A percentile compares a stretch with the other conserved stretches of the same genome.
Evolutionary conservation across 2,329 filamentous ascomycete species (phyloP).

Genomic region (Orbilia brochopaga): DNA sequence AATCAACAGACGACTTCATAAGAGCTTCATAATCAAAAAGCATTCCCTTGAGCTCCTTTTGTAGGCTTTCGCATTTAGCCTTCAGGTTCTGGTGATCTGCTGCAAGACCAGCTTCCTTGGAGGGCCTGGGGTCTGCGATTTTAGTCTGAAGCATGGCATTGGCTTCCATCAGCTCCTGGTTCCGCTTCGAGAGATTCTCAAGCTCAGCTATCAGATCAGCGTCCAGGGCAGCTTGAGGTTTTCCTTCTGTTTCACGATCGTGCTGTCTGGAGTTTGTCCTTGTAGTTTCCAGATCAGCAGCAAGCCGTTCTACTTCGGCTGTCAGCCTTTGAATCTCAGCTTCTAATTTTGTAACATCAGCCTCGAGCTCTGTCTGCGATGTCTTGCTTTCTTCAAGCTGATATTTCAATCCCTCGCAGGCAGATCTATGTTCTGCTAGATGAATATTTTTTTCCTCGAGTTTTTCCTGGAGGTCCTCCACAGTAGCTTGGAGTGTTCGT

Average conservation of each 20-base stretch:
- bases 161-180: conserved; percentile 52
- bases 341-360: conserved; percentile 52
- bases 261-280: conserved; percentile 25
- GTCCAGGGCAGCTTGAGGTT: conserved; percentile 53
- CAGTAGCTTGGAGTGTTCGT: conserved; percentile 32
- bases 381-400: conserved; percentile 19
- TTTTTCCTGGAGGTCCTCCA: conserved; percentile 53
- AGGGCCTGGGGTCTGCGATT: conserved; percentile 5
- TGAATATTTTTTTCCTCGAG: conserved; percentile 52
- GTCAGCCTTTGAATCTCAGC: conserved; percentile 54
- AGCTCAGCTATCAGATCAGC: conserved; percentile 57
- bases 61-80: conserved; percentile 64
- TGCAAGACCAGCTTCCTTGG: conserved; percentile 48
- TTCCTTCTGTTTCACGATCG: conserved; percentile 57
- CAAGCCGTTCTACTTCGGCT: conserved; percentile 22
- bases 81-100: conserved; percentile 56
- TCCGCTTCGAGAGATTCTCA: conserved; percentile 57
- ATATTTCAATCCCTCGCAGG: conserved; percentile 6
- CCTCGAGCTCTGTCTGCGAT: conserved; percentile 6
- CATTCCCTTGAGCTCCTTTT: conserved; percentile 71
- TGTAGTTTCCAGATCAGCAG: conserved; percentile 21
- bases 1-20: conserved; percentile 72
- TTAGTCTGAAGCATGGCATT: conserved; percentile 31
- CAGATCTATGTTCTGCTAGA: conserved; percentile 27
- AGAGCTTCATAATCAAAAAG: conserved; percentile 73